These are phyloP conservation scores for Cyanidiococcus yangmingshanensis DNA, from an alignment of 23 red algal species.

Conservation along the genomic window DNA sequence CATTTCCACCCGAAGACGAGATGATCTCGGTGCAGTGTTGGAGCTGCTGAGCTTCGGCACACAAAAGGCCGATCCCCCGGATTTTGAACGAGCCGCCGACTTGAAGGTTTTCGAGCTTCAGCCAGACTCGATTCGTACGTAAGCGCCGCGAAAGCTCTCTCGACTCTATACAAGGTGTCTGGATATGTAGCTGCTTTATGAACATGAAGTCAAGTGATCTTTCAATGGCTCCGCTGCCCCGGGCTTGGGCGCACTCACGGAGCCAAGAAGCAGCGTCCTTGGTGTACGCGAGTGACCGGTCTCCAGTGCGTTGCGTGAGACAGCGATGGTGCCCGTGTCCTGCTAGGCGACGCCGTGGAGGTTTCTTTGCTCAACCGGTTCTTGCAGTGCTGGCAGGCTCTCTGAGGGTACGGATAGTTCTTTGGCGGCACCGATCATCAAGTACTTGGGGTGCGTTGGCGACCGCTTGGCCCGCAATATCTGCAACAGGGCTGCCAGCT, in stretches of 20 bases:
- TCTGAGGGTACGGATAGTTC: too few relatives aligned
- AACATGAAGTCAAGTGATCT: too few relatives aligned
- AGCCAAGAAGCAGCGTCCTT: too few relatives aligned
- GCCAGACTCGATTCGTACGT: conserved; percentile 18
- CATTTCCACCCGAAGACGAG: conserved; percentile 74
- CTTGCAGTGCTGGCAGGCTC: too few relatives aligned
- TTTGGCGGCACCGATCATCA: too few relatives aligned
- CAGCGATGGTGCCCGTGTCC: too few relatives aligned
- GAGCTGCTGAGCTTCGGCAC: conserved; percentile 19
- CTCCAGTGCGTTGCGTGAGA: too few relatives aligned
- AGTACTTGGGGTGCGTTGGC: background rate
- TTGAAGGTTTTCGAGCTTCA: conserved; percentile 74
- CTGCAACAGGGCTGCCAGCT: background rate
- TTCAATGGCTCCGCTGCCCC: too few relatives aligned
- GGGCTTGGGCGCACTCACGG: too few relatives aligned
- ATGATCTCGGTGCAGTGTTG: conserved; percentile 30
- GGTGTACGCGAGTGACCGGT: too few relatives aligned
- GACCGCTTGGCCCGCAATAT: background rate
- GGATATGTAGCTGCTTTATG: background rate
- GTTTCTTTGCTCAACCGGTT: too few relatives aligned
- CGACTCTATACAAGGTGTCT: background rate
- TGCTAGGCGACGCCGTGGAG: too few relatives aligned
- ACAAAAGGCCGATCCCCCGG: conserved; percentile 53
- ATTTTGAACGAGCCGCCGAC: conserved; percentile 74
- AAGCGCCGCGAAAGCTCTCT: background rate